phyloP scores from a whole-genome alignment of 2,329 filamentous ascomycete species.

The Talaromyces amestolkiae region DNA sequence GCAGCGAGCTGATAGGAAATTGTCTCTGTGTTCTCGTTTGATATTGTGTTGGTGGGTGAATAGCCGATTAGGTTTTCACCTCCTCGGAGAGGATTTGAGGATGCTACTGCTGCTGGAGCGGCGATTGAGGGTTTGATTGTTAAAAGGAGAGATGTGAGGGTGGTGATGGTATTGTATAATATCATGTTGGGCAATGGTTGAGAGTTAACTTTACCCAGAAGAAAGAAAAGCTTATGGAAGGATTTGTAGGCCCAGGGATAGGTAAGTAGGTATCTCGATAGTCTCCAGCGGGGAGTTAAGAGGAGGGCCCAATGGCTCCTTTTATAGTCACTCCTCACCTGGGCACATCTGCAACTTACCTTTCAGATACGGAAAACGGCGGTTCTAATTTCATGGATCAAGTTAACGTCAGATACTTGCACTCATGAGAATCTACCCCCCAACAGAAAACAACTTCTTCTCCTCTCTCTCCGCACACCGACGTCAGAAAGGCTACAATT shows the following conservation, averaged over 20 bases:
- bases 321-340: background rate
- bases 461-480: conserved; percentile 5
- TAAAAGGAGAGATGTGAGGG: background rate
- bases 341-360: background rate
- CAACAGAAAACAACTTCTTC: background rate
- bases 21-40: conserved; percentile 36
- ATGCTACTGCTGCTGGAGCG: conserved; percentile 23
- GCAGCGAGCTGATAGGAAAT: conserved; percentile 46
- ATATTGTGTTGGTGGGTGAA: conserved; percentile 36
- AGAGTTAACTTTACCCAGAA: background rate
- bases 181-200: background rate
- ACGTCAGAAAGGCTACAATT: background rate
- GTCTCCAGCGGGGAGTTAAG: background rate
- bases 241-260: background rate
- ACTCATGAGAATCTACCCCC: background rate
- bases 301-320: background rate
- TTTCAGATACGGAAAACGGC: background rate
- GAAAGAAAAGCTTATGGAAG: background rate
- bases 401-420: too few relatives aligned
- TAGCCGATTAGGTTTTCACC: conserved; percentile 38
- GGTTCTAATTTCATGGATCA: background rate
- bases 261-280: background rate
- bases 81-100: conserved; percentile 29
- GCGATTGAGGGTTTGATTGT: conserved; percentile 22
- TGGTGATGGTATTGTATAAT: background rate